Evolutionary conservation across 2,329 filamentous ascomycete genomes (phyloP), one percentile per base, ranked within the genome.

Genomic region (Hymenoscyphus occultus): DNA sequence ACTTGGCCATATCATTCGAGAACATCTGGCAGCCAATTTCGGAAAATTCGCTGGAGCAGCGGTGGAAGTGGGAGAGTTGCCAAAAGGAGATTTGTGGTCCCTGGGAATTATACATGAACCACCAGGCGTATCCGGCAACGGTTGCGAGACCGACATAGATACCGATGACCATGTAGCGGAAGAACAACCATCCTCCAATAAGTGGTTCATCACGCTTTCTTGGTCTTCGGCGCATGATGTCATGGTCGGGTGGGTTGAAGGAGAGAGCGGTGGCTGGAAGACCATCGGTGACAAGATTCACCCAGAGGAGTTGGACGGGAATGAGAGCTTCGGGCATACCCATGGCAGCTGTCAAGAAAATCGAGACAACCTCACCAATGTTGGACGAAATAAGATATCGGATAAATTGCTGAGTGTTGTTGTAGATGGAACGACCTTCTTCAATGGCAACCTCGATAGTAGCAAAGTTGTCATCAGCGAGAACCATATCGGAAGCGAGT

Each of bases 331-430:
- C 96, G 22, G 95, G 95, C 92, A 99, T 97, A 70, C 96, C 96
- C 66, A 96, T 83, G 14, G 95, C 95, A 32, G 95, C 95, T 13
- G 95, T 99, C 73, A 99, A 80, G 85, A 99, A 99, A 79, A 99
- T 99, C 10, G 95, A 98, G 42, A 99, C 95, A 42, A 99, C 95
- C 78, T 99, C 95, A 74, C 95, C 96, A 71, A 99, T 99, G 82
- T 99, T 99, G 69, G 94, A 98, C 9, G 94, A 98, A 77, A 99
- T 99, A 67, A 99, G 86, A 78, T 99, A 99, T 60, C 96, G 92
- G 80, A 99, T 99, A 80, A 99, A 99, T 78, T 99, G 95, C 77
- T 99, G 95, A 5, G 95, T 99, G 84, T 99, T 99, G 88, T 95
- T 98, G 86, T 97, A 99, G 80, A 99, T 99, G 69, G 93, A 93